phyloP scores from a whole-genome alignment of 2,329 filamentous ascomycete genomes.

The Pestalotiopsis sp. region DNA sequence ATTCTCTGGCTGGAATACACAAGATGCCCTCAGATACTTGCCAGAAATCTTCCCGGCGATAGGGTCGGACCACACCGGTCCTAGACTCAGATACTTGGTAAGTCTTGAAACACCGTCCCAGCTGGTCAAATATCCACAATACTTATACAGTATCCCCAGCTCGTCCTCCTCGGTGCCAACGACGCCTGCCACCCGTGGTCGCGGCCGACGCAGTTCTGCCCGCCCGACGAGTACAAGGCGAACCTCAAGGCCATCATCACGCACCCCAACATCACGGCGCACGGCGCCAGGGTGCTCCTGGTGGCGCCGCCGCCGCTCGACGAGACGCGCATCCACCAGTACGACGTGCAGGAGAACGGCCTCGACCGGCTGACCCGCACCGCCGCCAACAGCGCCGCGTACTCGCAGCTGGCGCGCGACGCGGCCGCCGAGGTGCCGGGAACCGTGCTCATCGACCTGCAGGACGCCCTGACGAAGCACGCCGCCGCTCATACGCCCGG shows the following conservation, averaged over 20 bases:
- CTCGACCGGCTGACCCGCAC: conserved; percentile 45
- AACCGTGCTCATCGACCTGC: conserved; percentile 77
- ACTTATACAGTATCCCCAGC: conserved; percentile 42
- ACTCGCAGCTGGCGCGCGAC: conserved; percentile 63
- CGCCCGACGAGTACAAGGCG: conserved; percentile 72
- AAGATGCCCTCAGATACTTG: conserved; percentile 71
- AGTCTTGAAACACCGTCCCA: too few relatives aligned
- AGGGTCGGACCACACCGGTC: conserved; percentile 45
- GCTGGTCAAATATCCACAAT: too few relatives aligned
- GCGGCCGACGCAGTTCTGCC: conserved; percentile 72
- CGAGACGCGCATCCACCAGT: conserved; percentile 64
- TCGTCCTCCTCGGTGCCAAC: conserved; percentile 87
- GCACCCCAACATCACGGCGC: conserved; percentile 70
- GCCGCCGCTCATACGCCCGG: conserved; percentile 57
- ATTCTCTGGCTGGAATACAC: conserved; percentile 83
- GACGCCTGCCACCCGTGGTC: conserved; percentile 73
- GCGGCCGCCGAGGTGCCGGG: conserved; percentile 71
- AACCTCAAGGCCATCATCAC: conserved; percentile 74
- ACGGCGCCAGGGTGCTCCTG: conserved; percentile 74
- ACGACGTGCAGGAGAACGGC: conserved; percentile 48
- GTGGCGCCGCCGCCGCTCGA: conserved; percentile 84
- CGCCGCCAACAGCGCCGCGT: conserved; percentile 52
- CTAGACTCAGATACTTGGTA: conserved; percentile 60
- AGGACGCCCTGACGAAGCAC: conserved; percentile 75
- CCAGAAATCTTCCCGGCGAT: conserved; percentile 70